Evolutionary conservation across 176 grass and related monocot species (phyloP).

Genomic region (Ampelocalamus luodianensis): DNA sequence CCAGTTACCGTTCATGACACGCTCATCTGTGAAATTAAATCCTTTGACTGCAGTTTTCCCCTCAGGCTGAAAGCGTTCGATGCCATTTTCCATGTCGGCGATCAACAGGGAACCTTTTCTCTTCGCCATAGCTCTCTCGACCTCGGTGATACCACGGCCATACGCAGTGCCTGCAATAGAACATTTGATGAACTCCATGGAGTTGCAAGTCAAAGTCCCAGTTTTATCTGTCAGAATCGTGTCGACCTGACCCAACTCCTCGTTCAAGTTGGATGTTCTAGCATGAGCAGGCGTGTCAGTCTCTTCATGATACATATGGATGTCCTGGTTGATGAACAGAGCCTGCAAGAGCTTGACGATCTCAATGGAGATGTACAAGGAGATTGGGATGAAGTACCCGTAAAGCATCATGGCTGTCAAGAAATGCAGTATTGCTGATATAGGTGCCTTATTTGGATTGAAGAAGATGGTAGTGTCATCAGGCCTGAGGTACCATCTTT

Average conservation of each 20-base stretch:
- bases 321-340: slow-evolving; percentile 80
- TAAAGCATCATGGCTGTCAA: slow-evolving; percentile 91
- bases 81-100: slow-evolving; percentile 19
- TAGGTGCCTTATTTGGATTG: slow-evolving; percentile 43
- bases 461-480: slow-evolving; percentile 59
- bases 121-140: slow-evolving; percentile 77
- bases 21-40: slow-evolving; percentile 86
- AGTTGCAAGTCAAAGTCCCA: slow-evolving; percentile 89
- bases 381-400: slow-evolving; percentile 90
- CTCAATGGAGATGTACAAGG: slow-evolving; percentile 94
- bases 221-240: slow-evolving; percentile 94
- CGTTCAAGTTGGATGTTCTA: slow-evolving; percentile 89
- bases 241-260: slow-evolving; percentile 91
- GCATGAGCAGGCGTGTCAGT: slow-evolving; percentile 74
- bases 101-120: slow-evolving; percentile 54
- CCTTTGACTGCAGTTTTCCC: slow-evolving; percentile 68
- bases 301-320: slow-evolving; percentile 86
- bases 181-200: slow-evolving; percentile 98
- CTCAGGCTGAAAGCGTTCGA: slow-evolving; percentile 18
- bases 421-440: slow-evolving; percentile 63
- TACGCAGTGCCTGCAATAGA: slow-evolving; percentile 83
- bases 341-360: slow-evolving; percentile 88
- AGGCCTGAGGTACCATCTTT: slow-evolving; percentile 86
- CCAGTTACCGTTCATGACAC: slow-evolving; percentile 83
- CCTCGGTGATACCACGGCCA: slow-evolving; percentile 73